Base-by-base conservation (phyloP, 1,139 yeast genomes). In the Sugiyamaella sp. region DNA sequence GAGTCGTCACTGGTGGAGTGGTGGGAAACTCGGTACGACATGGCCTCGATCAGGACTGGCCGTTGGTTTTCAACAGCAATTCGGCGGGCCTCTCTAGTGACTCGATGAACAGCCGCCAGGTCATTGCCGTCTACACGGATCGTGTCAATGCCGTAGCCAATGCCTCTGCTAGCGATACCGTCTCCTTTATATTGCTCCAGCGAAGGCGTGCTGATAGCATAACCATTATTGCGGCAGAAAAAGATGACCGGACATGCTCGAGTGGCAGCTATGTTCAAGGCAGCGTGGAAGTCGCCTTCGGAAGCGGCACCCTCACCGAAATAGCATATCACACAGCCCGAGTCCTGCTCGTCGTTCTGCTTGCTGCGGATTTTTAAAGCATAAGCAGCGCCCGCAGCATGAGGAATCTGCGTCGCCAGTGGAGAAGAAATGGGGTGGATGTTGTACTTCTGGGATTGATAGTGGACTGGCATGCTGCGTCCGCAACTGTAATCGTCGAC, bases 221-320 rank as follows among this genome's bases (percentile, higher is more conserved):
- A 70, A 24, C 74, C 74, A 53, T 70, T 70, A 63, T 70, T 70
- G 54, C 74, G 59, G 60, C 73, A 70, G 52, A 70, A 66, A 57
- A 63, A 70, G 9, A 70, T 60, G 9, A 67, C 64, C 2, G 74
- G 74, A 49, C 72, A 70, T 53, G 57, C 61, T 42, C 72, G 57
- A 9, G 73, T 70, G 10, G 74, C 72, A 1, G 74, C 73, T 57
- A 70, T 70, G 58, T 70, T 70, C 39, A 70, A 59, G 2, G 73
- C 73, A 37, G 72, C 71, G 51, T 70, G 74, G 60, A 70, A 70
- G 40, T 70, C 74, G 4, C 74, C 74, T 53, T 70, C 74, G 16
- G 72, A 69, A 0, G 73, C 72, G 1, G 74, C 73, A 4, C 74
- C 74, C 46, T 70, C 74, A 10, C 74, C 74, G 58, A 70, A 68